Evolutionary conservation across 768 basidiomycete species (phyloP), one percentile per base, ranked within the genome.

Genomic region (Termitomyces sp.): DNA sequence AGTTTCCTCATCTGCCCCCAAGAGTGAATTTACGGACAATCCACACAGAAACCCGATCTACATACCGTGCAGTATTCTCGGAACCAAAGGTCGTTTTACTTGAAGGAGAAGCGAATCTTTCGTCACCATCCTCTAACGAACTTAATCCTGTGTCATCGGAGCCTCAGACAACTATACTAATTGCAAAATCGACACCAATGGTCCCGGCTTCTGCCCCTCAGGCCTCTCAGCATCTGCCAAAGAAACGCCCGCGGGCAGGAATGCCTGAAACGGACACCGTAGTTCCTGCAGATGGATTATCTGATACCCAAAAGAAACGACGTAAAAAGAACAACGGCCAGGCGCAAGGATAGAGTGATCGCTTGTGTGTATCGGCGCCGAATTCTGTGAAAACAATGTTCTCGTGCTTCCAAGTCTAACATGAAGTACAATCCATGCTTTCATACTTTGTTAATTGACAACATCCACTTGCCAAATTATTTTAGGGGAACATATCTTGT

Each of bases 21-120:
- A 34, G 23, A 48, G 41, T 21, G 46, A 17, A 52, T 17, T 51
- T 21, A 42, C 21, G 32, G 28, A 52, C 11, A 27, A 25, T 44
- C 21, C 37, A 25, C 58, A 23, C 62, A 92, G 91, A 89, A 72
- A 89, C 90, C 0, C 87, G 91, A 32, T 83, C 81, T 65, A 91
- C 89, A 5, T 91, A 89, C 63, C 82, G 90, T 5, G 87, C 91
- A 0, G 79, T 92, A 0, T 72, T 93, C 21, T 91, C 90, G 3
- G 88, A 89, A 64, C 89, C 91, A 0, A 80, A 67, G 46, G 67
- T 91, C 10, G 77, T 92, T 11, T 67, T 90, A 1, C 85, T 86
- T 27, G 17, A 51, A 9, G 62, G 63, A 43, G 68, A 54, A 21
- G 3, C 35, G 25, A 47, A 35, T 0, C 17, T n/a, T 25, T 27